Percentiles rank a stretch among this genome's conserved stretches.
These are phyloP conservation scores for Mortierella sp. DNA, from an alignment of 371 early-diverging fungal genomes.

Conservation along the genomic window DNA sequence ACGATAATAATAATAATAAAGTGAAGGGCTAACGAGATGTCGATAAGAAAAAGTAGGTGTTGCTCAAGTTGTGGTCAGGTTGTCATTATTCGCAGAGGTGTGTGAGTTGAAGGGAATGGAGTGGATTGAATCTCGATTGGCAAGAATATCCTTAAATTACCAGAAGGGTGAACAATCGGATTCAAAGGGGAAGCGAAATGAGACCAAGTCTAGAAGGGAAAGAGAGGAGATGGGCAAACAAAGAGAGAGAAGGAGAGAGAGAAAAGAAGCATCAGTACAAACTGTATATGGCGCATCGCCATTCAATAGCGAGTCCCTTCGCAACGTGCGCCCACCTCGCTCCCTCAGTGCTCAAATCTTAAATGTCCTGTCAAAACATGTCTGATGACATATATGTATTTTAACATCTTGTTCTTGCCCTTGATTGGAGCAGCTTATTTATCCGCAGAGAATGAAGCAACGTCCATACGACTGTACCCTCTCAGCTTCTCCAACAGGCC, in stretches of 20 bases:
- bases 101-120: background rate
- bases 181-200: slow-evolving; percentile 3
- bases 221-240: background rate
- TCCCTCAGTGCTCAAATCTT: slow-evolving; percentile 19
- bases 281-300: background rate
- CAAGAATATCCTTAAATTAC: background rate
- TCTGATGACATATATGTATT: background rate
- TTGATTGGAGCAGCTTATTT: background rate
- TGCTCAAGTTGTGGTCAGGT: background rate
- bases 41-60: background rate
- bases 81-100: background rate
- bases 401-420: background rate
- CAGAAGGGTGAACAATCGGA: background rate
- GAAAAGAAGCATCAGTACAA: background rate
- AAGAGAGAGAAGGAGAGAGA: background rate
- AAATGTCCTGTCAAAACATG: background rate
- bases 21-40: too few species aligned
- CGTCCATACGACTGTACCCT: too few species aligned
- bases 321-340: slow-evolving; percentile 22
- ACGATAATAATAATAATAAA: background rate
- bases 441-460: too few species aligned
- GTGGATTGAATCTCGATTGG: background rate
- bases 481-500: too few species aligned
- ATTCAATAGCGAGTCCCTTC: slow-evolving; percentile 13
- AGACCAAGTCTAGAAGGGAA: background rate